Base-by-base conservation (phyloP, 345 rosid genomes). In the Rhodamnia argentea region DNA sequence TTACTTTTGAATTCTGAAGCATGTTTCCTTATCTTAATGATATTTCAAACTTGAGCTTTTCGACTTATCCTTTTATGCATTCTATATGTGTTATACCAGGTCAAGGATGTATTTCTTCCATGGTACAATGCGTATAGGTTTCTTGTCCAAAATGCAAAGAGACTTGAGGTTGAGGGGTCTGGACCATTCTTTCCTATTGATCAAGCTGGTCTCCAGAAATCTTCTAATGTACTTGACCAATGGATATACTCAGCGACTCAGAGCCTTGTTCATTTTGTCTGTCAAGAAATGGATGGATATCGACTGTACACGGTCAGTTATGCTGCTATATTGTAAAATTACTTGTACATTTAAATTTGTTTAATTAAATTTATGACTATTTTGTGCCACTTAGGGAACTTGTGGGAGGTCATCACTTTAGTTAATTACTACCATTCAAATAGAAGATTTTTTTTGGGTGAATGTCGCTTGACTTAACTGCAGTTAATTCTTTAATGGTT, bases 121-220 rank as follows among this genome's bases (percentile, higher is more conserved):
- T 98, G 98, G 99, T 98, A 98, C 90, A 98, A 98, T 93, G 99
- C 99, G 16, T 95, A 94, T 90, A 92, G 99, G 90, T 98, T 98
- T 88, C 95, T 98, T 85, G 98, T 98, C 85, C 99, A 98, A 92
- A 98, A 98, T 89, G 96, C 98, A 37, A 96, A 95, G 91, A 94
- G 99, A 92, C 96, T 98, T 75, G 98, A 97, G 93, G 86, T 93
- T 89, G 99, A 97, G 89, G 99, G 99, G 52, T 89, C 86, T 90
- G 93, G 87, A 57, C 91, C 94, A 87, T 98, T 96, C 86, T 87
- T 91, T 91, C 99, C 99, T 83, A 76, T 86, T 89, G 95, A 91
- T 86, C 86, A 91, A 84, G 91, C 90, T 86, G 88, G 90, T 75
- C 93, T 95, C 89, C 95, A 90, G 87, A 87, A 86, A 85, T 95